phyloP scores from a whole-genome alignment of 352 stramenopile genomes.

The Pythium grandisporangium region DNA sequence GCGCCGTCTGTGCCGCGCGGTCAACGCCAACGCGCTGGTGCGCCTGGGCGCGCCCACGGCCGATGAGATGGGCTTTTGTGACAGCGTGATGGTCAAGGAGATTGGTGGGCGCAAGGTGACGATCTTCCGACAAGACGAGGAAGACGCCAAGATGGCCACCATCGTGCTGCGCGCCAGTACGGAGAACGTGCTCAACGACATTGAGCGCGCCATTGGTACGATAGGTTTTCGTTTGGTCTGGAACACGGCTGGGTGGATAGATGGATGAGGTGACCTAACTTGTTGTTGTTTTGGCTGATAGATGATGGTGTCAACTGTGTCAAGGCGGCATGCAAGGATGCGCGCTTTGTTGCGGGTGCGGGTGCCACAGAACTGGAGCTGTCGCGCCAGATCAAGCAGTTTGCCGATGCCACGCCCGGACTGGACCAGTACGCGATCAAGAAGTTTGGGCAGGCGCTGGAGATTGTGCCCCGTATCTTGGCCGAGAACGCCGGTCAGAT shows the following conservation, averaged over 20 bases:
- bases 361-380: constrained; percentile 96
- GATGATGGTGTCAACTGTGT: constrained; percentile 98
- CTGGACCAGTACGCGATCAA: constrained; percentile 99
- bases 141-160: constrained; percentile 94
- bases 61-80: constrained; percentile 97
- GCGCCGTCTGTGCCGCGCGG: constrained; percentile 93
- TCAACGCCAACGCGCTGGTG: constrained; percentile 96
- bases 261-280: neutral
- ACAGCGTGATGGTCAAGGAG: constrained; percentile 91
- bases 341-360: constrained; percentile 91
- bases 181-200: constrained; percentile 96
- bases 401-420: constrained; percentile 93
- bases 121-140: constrained; percentile 92
- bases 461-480: constrained; percentile 96
- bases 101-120: constrained; percentile 96
- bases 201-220: constrained; percentile 92
- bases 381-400: constrained; percentile 90
- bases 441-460: constrained; percentile 97
- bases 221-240: too few relatives aligned
- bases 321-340: constrained; percentile 93
- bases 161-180: constrained; percentile 94
- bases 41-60: constrained; percentile 94
- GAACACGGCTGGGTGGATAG: too few relatives aligned
- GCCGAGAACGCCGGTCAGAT: constrained; percentile 97
- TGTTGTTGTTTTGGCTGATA: constrained; percentile 8